phyloP scores from a whole-genome alignment of 208 protist genomes.

The Acanthamoeba culbertsoni region DNA sequence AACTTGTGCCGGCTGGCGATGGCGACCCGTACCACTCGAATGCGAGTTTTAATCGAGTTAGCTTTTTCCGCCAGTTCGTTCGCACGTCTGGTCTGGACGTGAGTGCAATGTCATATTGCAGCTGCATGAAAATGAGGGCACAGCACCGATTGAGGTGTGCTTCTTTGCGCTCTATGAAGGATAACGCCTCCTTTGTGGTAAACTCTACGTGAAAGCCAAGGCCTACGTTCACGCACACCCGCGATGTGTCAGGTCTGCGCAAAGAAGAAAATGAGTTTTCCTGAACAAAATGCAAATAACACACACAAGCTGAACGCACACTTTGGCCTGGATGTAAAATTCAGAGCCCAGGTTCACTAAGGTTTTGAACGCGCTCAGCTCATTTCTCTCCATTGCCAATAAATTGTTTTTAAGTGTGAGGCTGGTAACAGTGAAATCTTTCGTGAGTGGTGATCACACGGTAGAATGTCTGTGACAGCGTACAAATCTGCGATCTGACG shows the following conservation, averaged over 20 bases:
- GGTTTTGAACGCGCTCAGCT: neutral
- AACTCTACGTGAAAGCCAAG: constrained; percentile 36
- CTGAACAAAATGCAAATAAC: neutral
- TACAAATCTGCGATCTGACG: neutral
- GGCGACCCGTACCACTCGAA: neutral
- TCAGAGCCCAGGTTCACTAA: neutral
- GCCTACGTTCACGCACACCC: constrained; percentile 10
- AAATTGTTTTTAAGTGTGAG: neutral
- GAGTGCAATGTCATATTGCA: neutral
- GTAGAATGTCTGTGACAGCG: neutral
- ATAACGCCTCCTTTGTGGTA: neutral
- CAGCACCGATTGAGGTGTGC: neutral
- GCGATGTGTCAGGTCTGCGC: neutral
- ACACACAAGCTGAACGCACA: neutral
- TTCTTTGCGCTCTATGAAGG: constrained; percentile 7
- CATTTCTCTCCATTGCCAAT: neutral
- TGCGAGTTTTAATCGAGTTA: neutral
- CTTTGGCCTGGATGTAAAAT: neutral
- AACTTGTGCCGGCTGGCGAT: too few species aligned
- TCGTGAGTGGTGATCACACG: neutral
- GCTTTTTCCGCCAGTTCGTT: neutral
- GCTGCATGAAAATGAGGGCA: too few species aligned
- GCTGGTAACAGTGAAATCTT: neutral
- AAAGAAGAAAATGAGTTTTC: neutral
- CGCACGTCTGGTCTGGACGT: neutral